phyloP scores from a whole-genome alignment of 2,329 filamentous ascomycete species.

The Penicillium italicum region DNA sequence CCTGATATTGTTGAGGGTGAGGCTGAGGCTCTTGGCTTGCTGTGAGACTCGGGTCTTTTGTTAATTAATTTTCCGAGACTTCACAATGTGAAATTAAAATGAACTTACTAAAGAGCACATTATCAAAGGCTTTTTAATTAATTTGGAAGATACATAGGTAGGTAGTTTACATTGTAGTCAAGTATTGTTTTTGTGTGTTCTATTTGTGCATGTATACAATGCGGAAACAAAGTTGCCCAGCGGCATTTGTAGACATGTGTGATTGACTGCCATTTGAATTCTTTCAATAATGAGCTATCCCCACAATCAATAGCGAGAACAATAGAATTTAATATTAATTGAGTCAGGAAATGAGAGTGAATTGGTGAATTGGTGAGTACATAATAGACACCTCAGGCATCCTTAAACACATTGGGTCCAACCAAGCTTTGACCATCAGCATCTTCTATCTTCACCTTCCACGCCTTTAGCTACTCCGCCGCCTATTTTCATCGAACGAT shows the following conservation, averaged over 20 bases:
- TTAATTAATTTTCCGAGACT: neutral
- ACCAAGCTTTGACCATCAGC: slow-evolving; percentile 20
- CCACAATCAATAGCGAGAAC: neutral
- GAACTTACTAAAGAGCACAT: neutral
- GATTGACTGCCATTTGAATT: neutral
- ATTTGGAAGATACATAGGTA: neutral
- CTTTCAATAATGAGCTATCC: neutral
- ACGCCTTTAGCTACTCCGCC: slow-evolving; percentile 5
- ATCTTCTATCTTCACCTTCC: slow-evolving; percentile 15
- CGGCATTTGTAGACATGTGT: neutral
- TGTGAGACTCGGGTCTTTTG: slow-evolving; percentile 14
- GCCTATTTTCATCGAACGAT: slow-evolving; percentile 5
- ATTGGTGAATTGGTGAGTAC: neutral
- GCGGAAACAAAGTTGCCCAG: neutral
- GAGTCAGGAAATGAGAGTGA: neutral
- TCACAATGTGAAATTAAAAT: neutral
- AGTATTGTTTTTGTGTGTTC: neutral
- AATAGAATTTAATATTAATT: neutral
- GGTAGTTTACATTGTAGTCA: neutral
- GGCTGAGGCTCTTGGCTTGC: slow-evolving; percentile 35
- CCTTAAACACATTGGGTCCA: neutral
- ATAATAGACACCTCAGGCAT: slow-evolving; percentile 19
- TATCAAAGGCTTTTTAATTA: too few species aligned
- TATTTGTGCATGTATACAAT: neutral
- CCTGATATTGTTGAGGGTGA: slow-evolving; percentile 53